Percentiles rank a stretch among this genome's conserved stretches.
Evolutionary conservation across 2,329 filamentous ascomycete genomes (phyloP).

Genomic region (Monosporascus sp.): DNA sequence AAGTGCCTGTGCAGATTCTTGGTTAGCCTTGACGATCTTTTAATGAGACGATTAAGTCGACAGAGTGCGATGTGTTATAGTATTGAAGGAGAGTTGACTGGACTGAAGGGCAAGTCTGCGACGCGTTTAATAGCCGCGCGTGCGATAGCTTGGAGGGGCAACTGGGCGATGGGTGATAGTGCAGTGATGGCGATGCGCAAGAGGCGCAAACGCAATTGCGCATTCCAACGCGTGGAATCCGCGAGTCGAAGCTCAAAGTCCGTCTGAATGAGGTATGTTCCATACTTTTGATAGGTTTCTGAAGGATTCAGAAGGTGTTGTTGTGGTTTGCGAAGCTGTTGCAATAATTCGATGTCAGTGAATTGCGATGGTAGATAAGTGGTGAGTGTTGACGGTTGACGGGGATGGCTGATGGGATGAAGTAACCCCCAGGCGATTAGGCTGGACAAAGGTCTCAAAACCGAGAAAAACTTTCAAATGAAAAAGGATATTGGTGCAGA

Average conservation of each 20-base stretch:
- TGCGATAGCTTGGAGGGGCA: slow-evolving; percentile 10
- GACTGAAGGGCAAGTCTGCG: not conserved
- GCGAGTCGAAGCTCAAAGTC: slow-evolving; percentile 31
- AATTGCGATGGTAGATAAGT: slow-evolving; percentile 1
- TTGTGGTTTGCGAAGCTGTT: slow-evolving; percentile 30
- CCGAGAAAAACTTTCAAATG: too few relatives aligned
- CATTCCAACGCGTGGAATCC: slow-evolving; percentile 23
- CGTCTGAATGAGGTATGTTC: slow-evolving; percentile 15
- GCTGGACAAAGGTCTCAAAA: too few relatives aligned
- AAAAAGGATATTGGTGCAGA: not conserved
- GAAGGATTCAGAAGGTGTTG: slow-evolving; percentile 11
- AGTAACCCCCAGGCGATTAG: too few relatives aligned
- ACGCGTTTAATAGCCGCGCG: not conserved
- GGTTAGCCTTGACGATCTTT: slow-evolving; percentile 18
- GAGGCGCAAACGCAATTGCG: slow-evolving; percentile 37
- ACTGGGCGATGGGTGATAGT: slow-evolving; percentile 1
- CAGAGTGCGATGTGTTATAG: too few relatives aligned
- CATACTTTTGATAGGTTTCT: slow-evolving; percentile 30
- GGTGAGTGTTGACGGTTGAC: too few relatives aligned
- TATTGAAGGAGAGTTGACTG: too few relatives aligned
- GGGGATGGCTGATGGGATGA: slow-evolving; percentile 3
- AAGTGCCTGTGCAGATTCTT: slow-evolving; percentile 19
- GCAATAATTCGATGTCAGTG: slow-evolving; percentile 21
- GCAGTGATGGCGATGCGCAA: slow-evolving; percentile 13
- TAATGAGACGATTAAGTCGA: not conserved